Base-by-base conservation (phyloP, 2,329 filamentous ascomycete genomes). In the Aschersonia sp. region DNA sequence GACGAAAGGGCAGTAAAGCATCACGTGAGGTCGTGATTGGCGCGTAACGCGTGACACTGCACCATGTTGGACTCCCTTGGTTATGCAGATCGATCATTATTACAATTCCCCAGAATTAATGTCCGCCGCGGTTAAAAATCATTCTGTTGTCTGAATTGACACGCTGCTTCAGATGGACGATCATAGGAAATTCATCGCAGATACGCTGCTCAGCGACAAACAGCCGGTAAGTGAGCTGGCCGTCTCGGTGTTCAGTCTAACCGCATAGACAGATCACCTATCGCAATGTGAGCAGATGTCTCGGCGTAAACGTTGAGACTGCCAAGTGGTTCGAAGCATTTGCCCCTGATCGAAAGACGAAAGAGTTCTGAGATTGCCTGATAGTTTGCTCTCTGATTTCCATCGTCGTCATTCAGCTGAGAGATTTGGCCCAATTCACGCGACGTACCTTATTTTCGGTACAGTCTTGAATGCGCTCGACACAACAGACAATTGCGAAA, bases 311-410 rank as follows among this genome's bases (percentile, higher is more conserved):
- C 62, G 83, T 85, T 62, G 92, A 94, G 60, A 71, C 76, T 42
- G 92, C 92, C 10, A 98, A 98, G 66, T 81, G 89, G 89, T 94
- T 68, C 22, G 45, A 39, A 42, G 40, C 12, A 37, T 37, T 37
- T 37, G 8, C 12, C 8, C 35, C 12, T 3, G 8, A 12, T 37
- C 12, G 35, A 8, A 9, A 9, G 12, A 12, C 12, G 12, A 11
- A 12, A 12, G 14, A 9, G 7, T 22, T 42, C n/a, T 42, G n/a
- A 42, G 4, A 9, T 11, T 9, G 9, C 9, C 6, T 7, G 14
- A 9, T 46, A 94, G 87, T 57, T 90, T 95, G 76, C 79, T 97
- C 4, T 94, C 82, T 64, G 88, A 94, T 33, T 97, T 94, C 55
- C 79, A 96, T 62, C 72, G 75, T 52, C 77, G 73, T 49, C 85